Evolutionary conservation across 1,139 yeast genomes (phyloP), one percentile per base, ranked within the genome.

Genomic region (Geotrichum reessii): DNA sequence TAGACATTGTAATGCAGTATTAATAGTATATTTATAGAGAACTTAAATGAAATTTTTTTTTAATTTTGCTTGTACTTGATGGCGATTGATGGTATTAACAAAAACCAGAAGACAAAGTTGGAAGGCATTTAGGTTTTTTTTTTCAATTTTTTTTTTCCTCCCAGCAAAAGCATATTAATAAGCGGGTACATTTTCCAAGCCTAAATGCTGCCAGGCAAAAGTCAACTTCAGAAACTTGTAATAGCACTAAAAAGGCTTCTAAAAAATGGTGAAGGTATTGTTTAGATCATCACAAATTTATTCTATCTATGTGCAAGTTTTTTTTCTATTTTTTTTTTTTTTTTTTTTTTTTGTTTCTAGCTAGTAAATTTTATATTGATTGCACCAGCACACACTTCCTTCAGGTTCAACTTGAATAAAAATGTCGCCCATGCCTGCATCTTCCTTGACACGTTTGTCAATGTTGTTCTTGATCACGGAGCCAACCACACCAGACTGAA

Each of bases 401-500:
- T 72, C 73, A 50, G 69, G 70, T 56, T 75, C 78, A 60, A 74
- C 72, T 63, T 75, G 78, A 27, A 75, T 71, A 57, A 73, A 73
- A 44, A 72, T 65, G 59, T 72, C 67, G 17, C 67, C 67, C 21
- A 73, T 67, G 7, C 75, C 76, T 2, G 50, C 14, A 33, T 71
- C 70, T 52, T 67, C 65, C 33, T 62, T 57, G 33, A 75, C 66
- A 47, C 69, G 73, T 59, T 76, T 78, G 60, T 81, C 85, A n/a
- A 86, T 85, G 66, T 84, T 80, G 62, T 78, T 80, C 65, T 86
- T 82, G 52, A 87, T 81, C 55, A 77, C 79, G 0, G 83, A 77
- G 11, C 83, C 77, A 68, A 84, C 86, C 63, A 87, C 92, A 1
- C 89, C 91, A 27, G 85, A 79, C 56, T 78, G 76, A 51, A 85